A percentile compares a stretch with the other conserved stretches of the same genome.
phyloP scores from a whole-genome alignment of 495 filamentous ascomycete genomes.

The Penicillium daleae region DNA sequence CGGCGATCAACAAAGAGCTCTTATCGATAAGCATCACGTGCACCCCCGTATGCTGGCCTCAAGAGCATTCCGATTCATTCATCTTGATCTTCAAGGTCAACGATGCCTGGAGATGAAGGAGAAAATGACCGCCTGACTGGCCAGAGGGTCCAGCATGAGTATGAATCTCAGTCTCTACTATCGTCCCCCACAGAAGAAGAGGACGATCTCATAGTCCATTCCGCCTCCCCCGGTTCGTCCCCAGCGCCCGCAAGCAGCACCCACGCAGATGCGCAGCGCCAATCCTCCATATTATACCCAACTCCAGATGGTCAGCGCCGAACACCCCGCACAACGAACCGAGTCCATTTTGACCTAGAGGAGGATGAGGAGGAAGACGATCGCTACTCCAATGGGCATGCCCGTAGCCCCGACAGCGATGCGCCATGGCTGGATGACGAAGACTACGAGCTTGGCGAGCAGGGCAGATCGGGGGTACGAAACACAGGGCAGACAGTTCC shows the following conservation, averaged over 20 bases:
- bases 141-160: slow-evolving; percentile 30
- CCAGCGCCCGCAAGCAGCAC: slow-evolving; percentile 19
- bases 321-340: slow-evolving; percentile 77
- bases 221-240: slow-evolving; percentile 23
- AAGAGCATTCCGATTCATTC: slow-evolving; percentile 10
- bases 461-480: slow-evolving; percentile 25
- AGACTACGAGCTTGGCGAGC: slow-evolving; percentile 49
- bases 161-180: slow-evolving; percentile 38
- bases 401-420: slow-evolving; percentile 43
- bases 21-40: slow-evolving; percentile 30
- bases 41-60: slow-evolving; percentile 16
- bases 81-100: slow-evolving; percentile 31
- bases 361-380: slow-evolving; percentile 36
- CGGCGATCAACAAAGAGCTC: slow-evolving; percentile 11
- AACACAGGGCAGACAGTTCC: slow-evolving; percentile 61
- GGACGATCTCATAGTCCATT: slow-evolving; percentile 32
- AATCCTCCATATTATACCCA: slow-evolving; percentile 52
- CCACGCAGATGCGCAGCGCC: slow-evolving; percentile 32
- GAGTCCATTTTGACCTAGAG: slow-evolving; percentile 86
- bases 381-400: slow-evolving; percentile 40
- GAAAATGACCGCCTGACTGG: slow-evolving; percentile 35
- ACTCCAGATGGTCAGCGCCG: slow-evolving; percentile 51
- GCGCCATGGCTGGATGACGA: slow-evolving; percentile 59
- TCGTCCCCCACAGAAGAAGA: slow-evolving; percentile 30
- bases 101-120: slow-evolving; percentile 51